These are phyloP conservation scores for Kwoniella botswanensis DNA, from an alignment of 768 basidiomycete genomes.

Conservation along the genomic window DNA sequence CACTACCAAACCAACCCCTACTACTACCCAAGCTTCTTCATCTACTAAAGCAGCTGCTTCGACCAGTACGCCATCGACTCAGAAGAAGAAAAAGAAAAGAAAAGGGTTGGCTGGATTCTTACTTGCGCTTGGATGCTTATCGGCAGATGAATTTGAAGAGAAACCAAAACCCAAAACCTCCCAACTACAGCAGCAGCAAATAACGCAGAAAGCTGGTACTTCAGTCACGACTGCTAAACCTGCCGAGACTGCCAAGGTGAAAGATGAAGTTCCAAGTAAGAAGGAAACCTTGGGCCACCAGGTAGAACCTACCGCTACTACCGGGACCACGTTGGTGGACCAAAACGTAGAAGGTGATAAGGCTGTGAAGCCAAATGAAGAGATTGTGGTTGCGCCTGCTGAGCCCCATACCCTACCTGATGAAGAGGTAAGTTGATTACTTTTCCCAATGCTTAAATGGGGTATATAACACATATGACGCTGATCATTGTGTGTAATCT, in stretches of 20 bases:
- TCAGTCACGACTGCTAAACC: conserved; percentile 12
- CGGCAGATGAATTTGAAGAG: conserved; percentile 52
- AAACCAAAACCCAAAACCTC: conserved; percentile 14
- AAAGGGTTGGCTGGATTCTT: conserved; percentile 47
- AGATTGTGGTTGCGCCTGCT: conserved; percentile 36
- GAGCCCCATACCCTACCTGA: conserved; percentile 62
- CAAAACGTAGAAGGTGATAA: conserved; percentile 15
- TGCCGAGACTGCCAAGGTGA: neutral
- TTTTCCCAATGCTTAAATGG: neutral
- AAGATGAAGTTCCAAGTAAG: neutral
- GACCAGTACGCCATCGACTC: conserved; percentile 21
- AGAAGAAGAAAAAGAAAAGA: conserved; percentile 49
- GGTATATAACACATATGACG: neutral
- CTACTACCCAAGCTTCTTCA: conserved; percentile 8
- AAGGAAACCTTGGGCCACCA: conserved; percentile 10
- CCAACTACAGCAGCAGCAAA: conserved; percentile 1
- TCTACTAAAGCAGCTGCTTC: conserved; percentile 19
- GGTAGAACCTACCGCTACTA: conserved; percentile 22
- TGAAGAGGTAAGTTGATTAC: conserved; percentile 65
- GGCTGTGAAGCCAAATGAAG: conserved; percentile 21
- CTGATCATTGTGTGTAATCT: neutral
- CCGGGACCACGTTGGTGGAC: conserved; percentile 25
- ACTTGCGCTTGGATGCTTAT: conserved; percentile 48
- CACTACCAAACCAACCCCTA: neutral
- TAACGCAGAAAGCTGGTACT: conserved; percentile 19